A percentile compares a stretch with the other conserved stretches of the same genome.
Conservation (phyloP, 139 green algal genomes). For the Asterochloris erici region DNA sequence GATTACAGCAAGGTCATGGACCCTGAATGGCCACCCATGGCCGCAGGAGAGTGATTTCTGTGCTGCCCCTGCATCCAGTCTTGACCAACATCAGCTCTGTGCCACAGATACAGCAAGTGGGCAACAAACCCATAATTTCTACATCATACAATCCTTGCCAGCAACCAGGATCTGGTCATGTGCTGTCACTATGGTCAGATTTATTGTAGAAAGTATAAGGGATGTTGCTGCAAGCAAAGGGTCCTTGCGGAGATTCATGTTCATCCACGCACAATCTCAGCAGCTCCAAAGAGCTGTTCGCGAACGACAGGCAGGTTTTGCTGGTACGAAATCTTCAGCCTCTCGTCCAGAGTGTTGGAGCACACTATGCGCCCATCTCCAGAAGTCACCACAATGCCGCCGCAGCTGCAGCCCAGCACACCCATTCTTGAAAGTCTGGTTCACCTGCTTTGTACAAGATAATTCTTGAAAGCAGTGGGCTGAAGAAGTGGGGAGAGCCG, state of each 20-base stretch:
- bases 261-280: constrained; percentile 5
- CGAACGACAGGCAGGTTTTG: constrained; percentile 76
- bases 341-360: constrained; percentile 93
- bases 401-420: constrained; percentile 57
- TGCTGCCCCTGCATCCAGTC: no score
- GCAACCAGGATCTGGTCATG: no score
- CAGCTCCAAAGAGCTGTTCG: constrained; percentile 59
- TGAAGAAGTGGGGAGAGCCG: neutral
- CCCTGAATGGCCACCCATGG: constrained; percentile 5
- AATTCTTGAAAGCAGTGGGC: neutral
- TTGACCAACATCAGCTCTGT: no score
- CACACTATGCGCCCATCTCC: constrained; percentile 85
- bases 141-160: no score
- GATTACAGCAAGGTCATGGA: constrained; percentile 21
- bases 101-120: no score
- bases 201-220: no score
- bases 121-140: no score
- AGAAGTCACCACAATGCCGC: constrained; percentile 85
- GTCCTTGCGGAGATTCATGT: no score
- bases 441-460: neutral
- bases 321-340: constrained; percentile 77
- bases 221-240: no score
- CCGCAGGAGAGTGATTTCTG: neutral
- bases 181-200: no score
- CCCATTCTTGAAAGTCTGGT: neutral